Conservation (phyloP, 2,329 filamentous ascomycete species). For the Seiridium cupressi region DNA sequence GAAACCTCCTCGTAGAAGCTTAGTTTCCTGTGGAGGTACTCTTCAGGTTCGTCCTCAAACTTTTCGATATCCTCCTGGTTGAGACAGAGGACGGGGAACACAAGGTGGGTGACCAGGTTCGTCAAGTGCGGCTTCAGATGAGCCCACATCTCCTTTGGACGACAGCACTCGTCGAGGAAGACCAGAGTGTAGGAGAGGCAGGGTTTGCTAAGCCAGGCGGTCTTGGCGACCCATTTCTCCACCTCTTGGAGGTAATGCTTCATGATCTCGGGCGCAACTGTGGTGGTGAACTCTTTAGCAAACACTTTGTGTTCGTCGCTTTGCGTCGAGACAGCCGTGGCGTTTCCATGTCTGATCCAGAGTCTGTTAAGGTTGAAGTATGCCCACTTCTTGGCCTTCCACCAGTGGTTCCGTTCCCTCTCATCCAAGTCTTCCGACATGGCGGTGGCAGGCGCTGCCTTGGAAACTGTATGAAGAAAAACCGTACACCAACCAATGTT, state of each 20-base stretch:
- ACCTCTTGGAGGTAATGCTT: slow-evolving; percentile 93
- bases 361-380: slow-evolving; percentile 97
- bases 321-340: slow-evolving; percentile 71
- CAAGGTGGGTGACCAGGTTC: slow-evolving; percentile 87
- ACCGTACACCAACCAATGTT: slow-evolving; percentile 96
- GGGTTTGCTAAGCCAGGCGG: slow-evolving; percentile 90
- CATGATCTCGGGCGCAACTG: slow-evolving; percentile 92
- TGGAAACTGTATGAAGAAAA: slow-evolving; percentile 86
- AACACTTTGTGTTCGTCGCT: slow-evolving; percentile 76
- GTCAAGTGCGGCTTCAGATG: slow-evolving; percentile 91
- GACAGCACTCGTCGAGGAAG: slow-evolving; percentile 95
- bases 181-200: slow-evolving; percentile 91
- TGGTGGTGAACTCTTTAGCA: slow-evolving; percentile 85
- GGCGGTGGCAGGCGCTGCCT: slow-evolving; percentile 74
- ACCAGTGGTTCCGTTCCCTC: slow-evolving; percentile 94
- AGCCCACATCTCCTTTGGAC: slow-evolving; percentile 95
- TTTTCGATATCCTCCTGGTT: slow-evolving; percentile 89
- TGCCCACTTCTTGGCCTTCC: slow-evolving; percentile 99
- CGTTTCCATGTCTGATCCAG: slow-evolving; percentile 93
- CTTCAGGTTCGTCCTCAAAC: slow-evolving; percentile 90
- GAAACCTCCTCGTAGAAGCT: slow-evolving; percentile 98
- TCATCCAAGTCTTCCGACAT: slow-evolving; percentile 79
- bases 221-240: slow-evolving; percentile 96
- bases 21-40: slow-evolving; percentile 94
- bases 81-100: slow-evolving; percentile 94